Evolutionary conservation across 495 filamentous ascomycete genomes (phyloP), one percentile per base, ranked within the genome.

Genomic region (Neurospora terricola): DNA sequence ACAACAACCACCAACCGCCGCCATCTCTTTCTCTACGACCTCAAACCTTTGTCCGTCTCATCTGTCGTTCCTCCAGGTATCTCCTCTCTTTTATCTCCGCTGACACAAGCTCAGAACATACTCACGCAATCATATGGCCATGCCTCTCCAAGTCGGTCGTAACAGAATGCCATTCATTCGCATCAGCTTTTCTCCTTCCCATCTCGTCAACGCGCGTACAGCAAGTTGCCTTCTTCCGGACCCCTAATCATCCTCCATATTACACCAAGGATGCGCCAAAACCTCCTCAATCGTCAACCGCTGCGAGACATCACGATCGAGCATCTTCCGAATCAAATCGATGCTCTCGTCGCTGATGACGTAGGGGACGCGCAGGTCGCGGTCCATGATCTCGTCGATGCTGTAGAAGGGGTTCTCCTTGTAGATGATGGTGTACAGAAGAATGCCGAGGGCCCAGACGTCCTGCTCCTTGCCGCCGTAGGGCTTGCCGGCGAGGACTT

Each of bases 351-450:
- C 94, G 79, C 93, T 97, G 82, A 97, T 91, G 27, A 94, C 86
- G 81, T 94, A 97, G 1, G 96, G 96, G 7, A 99, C 91, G 27
- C 96, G 88, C 72, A 98, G 85, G 73, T 97, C 96, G 74, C 95
- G 95, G 81, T 99, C 96, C 87, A 98, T 94, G 77, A 99, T 99
- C 83, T 99, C 96, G 80, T 99, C 96, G 77, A 99, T 94, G 80
- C 92, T 97, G 87, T 99, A 99, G 83, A 99, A 99, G 4, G 96
- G 96, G 78, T 99, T 99, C 84, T 99, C 96, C 81, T 98, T 98
- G 86, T 98, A 99, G 75, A 97, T 91, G 76, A 99, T 97, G 21
- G 96, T 99, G 85, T 99, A 99, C 38, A 99, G 90, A 9, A 98
- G 87, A 75, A 99, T 98, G 23, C 96, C 96, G n/a, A 98, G 88